Evolutionary conservation across 345 rosid species (phyloP).

Genomic region (Gynandropsis gynandra): DNA sequence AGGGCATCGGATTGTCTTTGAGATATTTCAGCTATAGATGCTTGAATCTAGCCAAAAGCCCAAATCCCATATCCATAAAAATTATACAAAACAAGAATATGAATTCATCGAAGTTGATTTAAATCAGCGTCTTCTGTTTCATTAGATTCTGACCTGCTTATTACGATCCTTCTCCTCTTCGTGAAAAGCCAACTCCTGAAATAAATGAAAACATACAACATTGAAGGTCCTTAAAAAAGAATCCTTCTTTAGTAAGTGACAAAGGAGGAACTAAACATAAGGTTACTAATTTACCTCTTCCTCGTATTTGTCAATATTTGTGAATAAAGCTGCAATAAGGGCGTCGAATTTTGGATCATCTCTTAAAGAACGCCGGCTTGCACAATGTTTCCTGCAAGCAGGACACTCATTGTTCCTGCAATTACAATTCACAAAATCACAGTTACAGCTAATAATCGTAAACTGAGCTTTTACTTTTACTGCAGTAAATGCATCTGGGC

Average conservation of each 20-base stretch:
- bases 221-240: slow-evolving; percentile 14
- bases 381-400: slow-evolving; percentile 96
- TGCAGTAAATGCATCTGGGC: slow-evolving; percentile 3
- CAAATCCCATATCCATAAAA: slow-evolving; percentile 1
- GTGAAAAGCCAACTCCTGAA: slow-evolving; percentile 75
- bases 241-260: background rate
- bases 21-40: slow-evolving; percentile 75
- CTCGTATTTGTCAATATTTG: slow-evolving; percentile 71
- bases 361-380: slow-evolving; percentile 93
- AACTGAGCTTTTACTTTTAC: slow-evolving; percentile 3
- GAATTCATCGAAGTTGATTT: slow-evolving; percentile 2
- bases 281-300: slow-evolving; percentile 48
- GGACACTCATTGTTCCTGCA: slow-evolving; percentile 97
- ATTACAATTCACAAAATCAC: no score
- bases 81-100: background rate
- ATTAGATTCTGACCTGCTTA: slow-evolving; percentile 56
- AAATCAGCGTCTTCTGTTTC: slow-evolving; percentile 1
- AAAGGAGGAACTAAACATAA: slow-evolving; percentile 7
- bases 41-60: slow-evolving; percentile 67
- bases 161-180: slow-evolving; percentile 82
- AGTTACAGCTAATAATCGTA: no score
- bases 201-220: slow-evolving; percentile 19
- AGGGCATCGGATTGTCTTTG: slow-evolving; percentile 78
- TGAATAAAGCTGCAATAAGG: slow-evolving; percentile 69
- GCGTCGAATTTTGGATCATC: slow-evolving; percentile 93